phyloP scores from a whole-genome alignment of 169 alveolate species.

The Cryptosporidium bovis region DNA sequence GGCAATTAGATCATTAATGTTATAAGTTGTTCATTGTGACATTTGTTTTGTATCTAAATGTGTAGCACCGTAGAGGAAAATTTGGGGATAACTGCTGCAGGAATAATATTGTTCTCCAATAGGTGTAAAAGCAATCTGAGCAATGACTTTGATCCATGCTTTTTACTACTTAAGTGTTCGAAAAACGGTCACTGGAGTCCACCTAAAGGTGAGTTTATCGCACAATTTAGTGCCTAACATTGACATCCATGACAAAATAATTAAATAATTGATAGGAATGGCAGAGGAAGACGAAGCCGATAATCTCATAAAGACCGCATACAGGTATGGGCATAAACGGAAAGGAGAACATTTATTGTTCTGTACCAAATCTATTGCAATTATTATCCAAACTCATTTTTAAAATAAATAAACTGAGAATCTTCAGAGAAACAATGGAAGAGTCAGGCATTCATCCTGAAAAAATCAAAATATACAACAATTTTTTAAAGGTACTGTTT shows the following conservation, averaged over 20 bases:
- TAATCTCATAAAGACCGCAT: slow-evolving; percentile 46
- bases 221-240: neutral
- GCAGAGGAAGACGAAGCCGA: slow-evolving; percentile 26
- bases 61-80: too few relatives aligned
- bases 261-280: slow-evolving; percentile 16
- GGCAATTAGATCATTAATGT: too few relatives aligned
- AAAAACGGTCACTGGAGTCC: slow-evolving; percentile 66
- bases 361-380: neutral
- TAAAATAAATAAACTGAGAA: too few relatives aligned
- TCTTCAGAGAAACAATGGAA: slow-evolving; percentile 57
- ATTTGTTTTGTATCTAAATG: too few relatives aligned
- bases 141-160: slow-evolving; percentile 19
- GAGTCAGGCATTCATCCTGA: slow-evolving; percentile 46
- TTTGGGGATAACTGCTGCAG: slow-evolving; percentile 30
- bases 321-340: slow-evolving; percentile 29
- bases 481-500: slow-evolving; percentile 34
- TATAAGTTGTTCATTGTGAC: too few relatives aligned
- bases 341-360: neutral
- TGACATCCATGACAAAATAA: neutral
- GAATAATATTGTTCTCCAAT: slow-evolving; percentile 31
- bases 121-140: neutral
- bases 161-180: slow-evolving; percentile 39
- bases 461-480: slow-evolving; percentile 31
- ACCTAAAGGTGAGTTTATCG: slow-evolving; percentile 49
- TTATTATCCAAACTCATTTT: neutral